Evolutionary conservation across 192 early-diverging fungal species (phyloP).

Genomic region (Entophlyctis luteolus): DNA sequence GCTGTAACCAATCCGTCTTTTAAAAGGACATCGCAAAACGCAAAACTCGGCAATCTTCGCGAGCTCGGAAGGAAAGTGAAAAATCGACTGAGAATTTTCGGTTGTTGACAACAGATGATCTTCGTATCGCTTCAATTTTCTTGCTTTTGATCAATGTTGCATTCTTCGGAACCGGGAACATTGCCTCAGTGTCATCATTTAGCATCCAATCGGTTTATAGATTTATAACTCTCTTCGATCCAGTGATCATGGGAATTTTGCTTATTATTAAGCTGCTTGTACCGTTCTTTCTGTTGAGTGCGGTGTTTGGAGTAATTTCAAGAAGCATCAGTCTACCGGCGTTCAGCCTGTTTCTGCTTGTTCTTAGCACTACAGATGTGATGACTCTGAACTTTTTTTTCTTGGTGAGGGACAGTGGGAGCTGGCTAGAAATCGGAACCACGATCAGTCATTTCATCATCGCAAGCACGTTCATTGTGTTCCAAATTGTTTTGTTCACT

Average conservation of each 20-base stretch:
- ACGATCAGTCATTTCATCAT: slow-evolving; percentile 95
- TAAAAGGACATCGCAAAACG: no score
- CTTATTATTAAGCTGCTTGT: slow-evolving; percentile 86
- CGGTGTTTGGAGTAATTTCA: slow-evolving; percentile 74
- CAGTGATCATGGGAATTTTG: slow-evolving; percentile 82
- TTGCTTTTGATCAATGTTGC: slow-evolving; percentile 87
- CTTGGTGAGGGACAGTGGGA: slow-evolving; percentile 83
- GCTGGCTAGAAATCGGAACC: slow-evolving; percentile 95
- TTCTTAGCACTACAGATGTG: slow-evolving; percentile 82
- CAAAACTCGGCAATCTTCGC: no score
- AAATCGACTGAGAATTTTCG: not conserved
- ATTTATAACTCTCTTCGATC: slow-evolving; percentile 83
- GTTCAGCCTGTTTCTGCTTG: slow-evolving; percentile 81
- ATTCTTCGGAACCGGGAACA: slow-evolving; percentile 96
- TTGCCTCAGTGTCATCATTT: slow-evolving; percentile 83
- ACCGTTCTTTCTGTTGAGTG: slow-evolving; percentile 90
- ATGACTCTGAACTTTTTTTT: slow-evolving; percentile 97
- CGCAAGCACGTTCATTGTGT: slow-evolving; percentile 84
- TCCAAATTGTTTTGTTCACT: slow-evolving; percentile 82
- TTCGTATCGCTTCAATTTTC: slow-evolving; percentile 55
- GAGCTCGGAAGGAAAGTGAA: no score
- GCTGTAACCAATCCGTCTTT: no score
- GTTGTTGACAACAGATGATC: slow-evolving; percentile 18
- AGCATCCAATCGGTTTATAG: slow-evolving; percentile 84
- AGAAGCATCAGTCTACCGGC: slow-evolving; percentile 74